These are phyloP conservation scores for Crithidia expoeki DNA, from an alignment of 208 protist genomes.

Conservation along the genomic window DNA sequence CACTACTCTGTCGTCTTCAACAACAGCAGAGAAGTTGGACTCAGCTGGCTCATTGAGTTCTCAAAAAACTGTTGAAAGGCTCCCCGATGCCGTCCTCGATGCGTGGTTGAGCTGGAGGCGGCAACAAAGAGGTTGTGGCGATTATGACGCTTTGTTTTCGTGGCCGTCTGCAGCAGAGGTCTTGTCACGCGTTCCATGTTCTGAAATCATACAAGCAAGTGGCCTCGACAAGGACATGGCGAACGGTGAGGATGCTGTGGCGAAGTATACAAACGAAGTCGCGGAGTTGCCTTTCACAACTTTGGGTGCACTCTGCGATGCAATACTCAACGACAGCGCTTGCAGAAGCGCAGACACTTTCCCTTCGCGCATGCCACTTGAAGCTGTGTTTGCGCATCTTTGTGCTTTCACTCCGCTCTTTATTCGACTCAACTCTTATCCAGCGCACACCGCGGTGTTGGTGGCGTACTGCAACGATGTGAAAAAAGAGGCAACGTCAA, in stretches of 20 bases:
- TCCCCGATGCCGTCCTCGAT: constrained; percentile 20
- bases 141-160: not conserved
- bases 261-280: too few relatives aligned
- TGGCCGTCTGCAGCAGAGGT: not conserved
- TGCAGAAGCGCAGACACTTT: not conserved
- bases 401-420: constrained; percentile 5
- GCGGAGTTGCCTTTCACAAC: not conserved
- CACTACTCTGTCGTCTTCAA: not conserved
- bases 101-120: constrained; percentile 10
- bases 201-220: too few relatives aligned
- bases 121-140: not conserved
- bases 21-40: not conserved
- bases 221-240: too few relatives aligned
- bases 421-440: not conserved
- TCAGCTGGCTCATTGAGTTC: not conserved
- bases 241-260: too few relatives aligned
- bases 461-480: constrained; percentile 1
- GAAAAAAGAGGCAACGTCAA: not conserved
- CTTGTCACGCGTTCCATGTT: constrained; percentile 11
- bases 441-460: not conserved
- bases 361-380: not conserved
- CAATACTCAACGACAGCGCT: not conserved
- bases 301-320: not conserved
- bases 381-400: not conserved
- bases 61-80: not conserved